Evolutionary conservation across 805 yeast genomes (phyloP), one percentile per base, ranked within the genome.

Genomic region (Metschnikowia gelsemii): DNA sequence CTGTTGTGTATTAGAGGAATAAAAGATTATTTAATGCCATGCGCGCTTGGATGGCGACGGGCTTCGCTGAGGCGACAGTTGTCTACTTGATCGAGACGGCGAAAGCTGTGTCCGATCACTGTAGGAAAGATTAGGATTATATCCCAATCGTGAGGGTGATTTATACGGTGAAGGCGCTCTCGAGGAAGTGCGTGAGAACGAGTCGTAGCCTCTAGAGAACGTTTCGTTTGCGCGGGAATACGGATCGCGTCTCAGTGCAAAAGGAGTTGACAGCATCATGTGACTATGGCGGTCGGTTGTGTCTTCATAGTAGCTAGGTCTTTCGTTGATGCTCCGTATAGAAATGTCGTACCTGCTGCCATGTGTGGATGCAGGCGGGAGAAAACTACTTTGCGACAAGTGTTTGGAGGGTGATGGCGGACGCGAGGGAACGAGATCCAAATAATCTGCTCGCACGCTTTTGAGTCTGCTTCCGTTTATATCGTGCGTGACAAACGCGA

Each of bases 401-500:
- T 43, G 38, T 19, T 45, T 42, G 8, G 43, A 35, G 11, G 52
- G 52, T 8, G 53, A 49, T 13, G 43, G 40, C 3, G 49, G 41
- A 2, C 52, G 32, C 13, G 47, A 41, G 2, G 38, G 38, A 8
- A 19, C 23, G 14, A 34, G 43, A 8, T 35, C 45, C 18, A 38
- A 19, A 13, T 36, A 26, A 25, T 51, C 52, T 1, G 54, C 55
- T 4, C 50, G 41, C 11, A 51, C 55, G 14, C 47, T 47, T 35
- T 51, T 51, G 34, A 41, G 37, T 8, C 50, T 35, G 25, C 59
- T 62, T 26, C 75, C 75, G 34, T 67, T 56, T 14, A 63, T 50
- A 50, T 78, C 78, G 51, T 80, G 85, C 9, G 77, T 75, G 18
- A 68, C 64, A 51, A 80, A 80, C 2, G 76, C 61, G 38, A 66